phyloP scores from a whole-genome alignment of 805 yeast species.

The Isabelozyma rhagii region DNA sequence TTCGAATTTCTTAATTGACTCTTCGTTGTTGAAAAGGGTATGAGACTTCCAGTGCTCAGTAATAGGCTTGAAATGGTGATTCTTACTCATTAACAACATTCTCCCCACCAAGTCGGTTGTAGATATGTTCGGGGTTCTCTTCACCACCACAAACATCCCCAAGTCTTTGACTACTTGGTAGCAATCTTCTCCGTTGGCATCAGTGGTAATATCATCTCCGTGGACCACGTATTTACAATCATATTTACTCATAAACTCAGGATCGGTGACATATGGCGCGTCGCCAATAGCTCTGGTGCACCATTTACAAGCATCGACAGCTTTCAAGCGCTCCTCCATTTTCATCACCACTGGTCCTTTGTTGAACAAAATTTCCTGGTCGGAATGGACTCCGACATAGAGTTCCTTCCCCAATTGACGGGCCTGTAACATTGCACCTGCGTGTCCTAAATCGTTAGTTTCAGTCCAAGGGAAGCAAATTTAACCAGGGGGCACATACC shows the following conservation, averaged over 20 bases:
- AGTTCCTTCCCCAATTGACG: conserved; percentile 74
- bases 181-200: conserved; percentile 93
- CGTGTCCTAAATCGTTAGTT: conserved; percentile 54
- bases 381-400: conserved; percentile 88
- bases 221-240: conserved; percentile 92
- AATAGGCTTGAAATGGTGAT: conserved; percentile 50
- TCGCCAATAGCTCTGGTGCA: conserved; percentile 61
- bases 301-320: conserved; percentile 92
- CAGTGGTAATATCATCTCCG: conserved; percentile 97
- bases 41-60: conserved; percentile 18
- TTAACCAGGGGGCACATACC: conserved; percentile 42
- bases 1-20: conserved; percentile 40
- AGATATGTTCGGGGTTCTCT: conserved; percentile 88
- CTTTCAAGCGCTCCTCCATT: conserved; percentile 71
- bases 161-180: conserved; percentile 77
- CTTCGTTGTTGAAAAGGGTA: conserved; percentile 26
- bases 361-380: conserved; percentile 75
- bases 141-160: conserved; percentile 88
- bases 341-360: conserved; percentile 96
- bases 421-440: conserved; percentile 95
- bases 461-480: neutral
- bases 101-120: conserved; percentile 94
- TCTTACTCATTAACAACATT: conserved; percentile 61
- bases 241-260: conserved; percentile 67
- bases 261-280: conserved; percentile 95